Evolutionary conservation across 352 stramenopile species (phyloP).

Genomic region (Pythium biforme): DNA sequence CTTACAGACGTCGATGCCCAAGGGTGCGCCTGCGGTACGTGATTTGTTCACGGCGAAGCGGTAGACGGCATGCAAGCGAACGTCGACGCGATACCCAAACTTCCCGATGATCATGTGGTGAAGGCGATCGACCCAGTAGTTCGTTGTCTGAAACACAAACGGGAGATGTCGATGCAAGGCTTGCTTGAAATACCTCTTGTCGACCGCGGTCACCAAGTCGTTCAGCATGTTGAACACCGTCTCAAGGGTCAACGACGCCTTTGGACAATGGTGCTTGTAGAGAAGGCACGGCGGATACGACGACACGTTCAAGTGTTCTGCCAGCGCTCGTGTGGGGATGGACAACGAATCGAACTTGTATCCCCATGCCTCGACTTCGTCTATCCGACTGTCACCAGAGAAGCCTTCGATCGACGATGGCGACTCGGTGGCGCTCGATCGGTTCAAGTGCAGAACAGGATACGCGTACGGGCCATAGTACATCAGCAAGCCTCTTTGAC

Average conservation of each 20-base stretch:
- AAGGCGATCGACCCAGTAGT: constrained; percentile 23
- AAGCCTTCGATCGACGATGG: neutral
- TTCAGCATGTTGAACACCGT: constrained; percentile 27
- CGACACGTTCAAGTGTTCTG: constrained; percentile 8
- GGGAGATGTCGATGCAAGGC: neutral
- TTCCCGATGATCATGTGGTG: constrained; percentile 15
- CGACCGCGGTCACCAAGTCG: constrained; percentile 8
- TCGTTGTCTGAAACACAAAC: constrained; percentile 9
- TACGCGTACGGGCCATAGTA: constrained; percentile 21
- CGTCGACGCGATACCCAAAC: neutral
- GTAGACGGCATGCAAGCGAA: constrained; percentile 5
- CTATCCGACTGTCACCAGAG: neutral
- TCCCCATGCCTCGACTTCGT: constrained; percentile 8
- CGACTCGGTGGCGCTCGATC: neutral
- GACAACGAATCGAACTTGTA: constrained; percentile 29
- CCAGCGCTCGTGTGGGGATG: constrained; percentile 13
- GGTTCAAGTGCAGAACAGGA: constrained; percentile 7
- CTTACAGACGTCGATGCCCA: neutral
- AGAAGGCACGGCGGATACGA: constrained; percentile 21
- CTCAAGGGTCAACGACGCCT: neutral
- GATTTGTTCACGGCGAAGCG: neutral
- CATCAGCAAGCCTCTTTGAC: constrained; percentile 1
- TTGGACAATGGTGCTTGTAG: constrained; percentile 6
- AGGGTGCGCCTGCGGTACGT: neutral
- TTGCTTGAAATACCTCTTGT: constrained; percentile 1